Percentiles rank a stretch among this genome's conserved stretches.
phyloP scores from a whole-genome alignment of 2,329 filamentous ascomycete genomes.

The Ophiostoma himal-ulmi region DNA sequence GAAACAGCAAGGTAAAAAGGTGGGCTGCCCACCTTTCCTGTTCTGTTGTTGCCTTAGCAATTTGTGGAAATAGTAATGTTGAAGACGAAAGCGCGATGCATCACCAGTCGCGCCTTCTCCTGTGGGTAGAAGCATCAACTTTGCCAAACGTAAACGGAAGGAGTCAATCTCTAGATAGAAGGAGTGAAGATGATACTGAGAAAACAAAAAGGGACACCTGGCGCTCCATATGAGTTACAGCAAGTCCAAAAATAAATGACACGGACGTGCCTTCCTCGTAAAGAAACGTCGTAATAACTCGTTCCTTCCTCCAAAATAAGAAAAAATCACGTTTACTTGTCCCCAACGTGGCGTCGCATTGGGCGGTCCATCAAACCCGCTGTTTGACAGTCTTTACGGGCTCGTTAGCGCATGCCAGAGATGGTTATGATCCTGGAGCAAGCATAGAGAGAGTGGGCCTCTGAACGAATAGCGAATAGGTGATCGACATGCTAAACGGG shows the following conservation, averaged over 20 bases:
- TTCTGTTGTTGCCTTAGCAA: not conserved
- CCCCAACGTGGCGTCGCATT: conserved; percentile 1
- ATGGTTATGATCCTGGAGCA: not conserved
- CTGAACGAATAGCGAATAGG: not conserved
- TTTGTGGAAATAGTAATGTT: not conserved
- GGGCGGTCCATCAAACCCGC: not conserved
- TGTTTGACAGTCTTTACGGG: not conserved
- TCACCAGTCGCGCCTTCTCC: not conserved
- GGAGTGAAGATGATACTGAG: not conserved
- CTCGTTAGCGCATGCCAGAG: not conserved
- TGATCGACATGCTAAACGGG: not conserved
- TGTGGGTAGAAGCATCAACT: not conserved
- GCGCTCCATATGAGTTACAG: not conserved
- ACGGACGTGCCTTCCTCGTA: not conserved
- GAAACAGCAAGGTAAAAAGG: not conserved
- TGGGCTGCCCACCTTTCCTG: not conserved
- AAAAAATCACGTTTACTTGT: not conserved
- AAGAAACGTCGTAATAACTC: not conserved
- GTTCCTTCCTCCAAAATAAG: not conserved
- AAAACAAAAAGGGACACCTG: not conserved
- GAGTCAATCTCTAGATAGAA: not conserved
- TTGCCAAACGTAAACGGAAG: not conserved
- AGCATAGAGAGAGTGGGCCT: not conserved
- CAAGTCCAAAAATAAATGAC: not conserved
- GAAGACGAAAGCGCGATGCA: not conserved